Evolutionary conservation across 31 red algal genomes (phyloP).

Genomic region (Endocladia muricata): DNA sequence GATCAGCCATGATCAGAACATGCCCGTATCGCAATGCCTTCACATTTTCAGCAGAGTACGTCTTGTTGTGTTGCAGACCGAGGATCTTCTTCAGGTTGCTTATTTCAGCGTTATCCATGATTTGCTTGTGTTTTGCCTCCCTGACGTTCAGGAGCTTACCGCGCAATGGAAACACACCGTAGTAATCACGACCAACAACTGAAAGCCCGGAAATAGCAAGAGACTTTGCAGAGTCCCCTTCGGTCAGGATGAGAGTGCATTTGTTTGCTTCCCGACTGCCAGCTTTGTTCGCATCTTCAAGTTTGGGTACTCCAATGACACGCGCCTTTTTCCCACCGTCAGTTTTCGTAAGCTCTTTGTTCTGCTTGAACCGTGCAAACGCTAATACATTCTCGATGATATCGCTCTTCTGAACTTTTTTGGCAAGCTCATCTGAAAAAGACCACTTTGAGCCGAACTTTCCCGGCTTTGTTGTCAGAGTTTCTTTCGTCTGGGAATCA

Average conservation of each 20-base stretch:
- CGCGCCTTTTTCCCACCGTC: constrained; percentile 94
- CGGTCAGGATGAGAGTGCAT: constrained; percentile 98
- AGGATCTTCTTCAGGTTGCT: constrained; percentile 97
- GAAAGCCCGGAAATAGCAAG: constrained; percentile 97
- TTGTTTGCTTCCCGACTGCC: constrained; percentile 79
- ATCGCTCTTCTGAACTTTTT: constrained; percentile 75
- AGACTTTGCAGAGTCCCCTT: constrained; percentile 98
- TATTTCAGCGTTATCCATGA: constrained; percentile 99
- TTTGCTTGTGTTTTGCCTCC: constrained; percentile 99
- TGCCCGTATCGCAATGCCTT: constrained; percentile 96
- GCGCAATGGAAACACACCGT: constrained; percentile 97
- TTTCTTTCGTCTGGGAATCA: constrained; percentile 99
- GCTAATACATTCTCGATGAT: constrained; percentile 86
- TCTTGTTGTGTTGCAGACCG: constrained; percentile 90
- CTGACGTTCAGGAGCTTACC: constrained; percentile 99
- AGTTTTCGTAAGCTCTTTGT: constrained; percentile 91
- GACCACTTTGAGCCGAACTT: constrained; percentile 93
- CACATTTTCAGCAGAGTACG: constrained; percentile 66
- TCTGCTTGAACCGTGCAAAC: constrained; percentile 91
- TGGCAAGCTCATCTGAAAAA: constrained; percentile 76
- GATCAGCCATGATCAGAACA: constrained; percentile 99
- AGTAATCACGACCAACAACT: constrained; percentile 96
- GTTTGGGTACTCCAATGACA: constrained; percentile 85
- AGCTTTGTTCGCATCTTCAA: constrained; percentile 99
- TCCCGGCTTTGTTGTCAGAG: constrained; percentile 75